phyloP scores from a whole-genome alignment of 2,329 filamentous ascomycete genomes.

The Fusarium albosuccineum region DNA sequence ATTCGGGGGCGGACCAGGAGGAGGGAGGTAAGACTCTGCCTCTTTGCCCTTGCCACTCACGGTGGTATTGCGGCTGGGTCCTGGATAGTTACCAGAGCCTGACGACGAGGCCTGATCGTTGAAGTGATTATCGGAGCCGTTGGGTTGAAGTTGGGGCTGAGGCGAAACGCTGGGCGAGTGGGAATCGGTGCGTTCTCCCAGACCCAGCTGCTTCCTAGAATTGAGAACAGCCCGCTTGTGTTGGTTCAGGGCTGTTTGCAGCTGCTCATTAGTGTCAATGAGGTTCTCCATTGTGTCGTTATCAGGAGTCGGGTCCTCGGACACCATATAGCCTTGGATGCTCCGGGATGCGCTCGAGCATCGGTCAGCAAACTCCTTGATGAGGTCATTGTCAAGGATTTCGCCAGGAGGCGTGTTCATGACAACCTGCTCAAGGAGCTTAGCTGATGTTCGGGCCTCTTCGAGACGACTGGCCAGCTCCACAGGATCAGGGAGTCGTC shows the following conservation, averaged over 20 bases:
- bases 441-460: slow-evolving; percentile 90
- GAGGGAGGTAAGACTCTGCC: slow-evolving; percentile 45
- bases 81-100: slow-evolving; percentile 25
- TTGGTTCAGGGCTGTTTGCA: slow-evolving; percentile 84
- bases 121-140: slow-evolving; percentile 48
- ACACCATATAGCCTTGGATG: slow-evolving; percentile 87
- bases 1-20: slow-evolving; percentile 42
- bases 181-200: slow-evolving; percentile 47
- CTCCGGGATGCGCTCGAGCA: slow-evolving; percentile 84
- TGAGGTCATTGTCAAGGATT: slow-evolving; percentile 84
- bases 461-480: slow-evolving; percentile 88
- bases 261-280: slow-evolving; percentile 94
- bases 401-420: slow-evolving; percentile 85
- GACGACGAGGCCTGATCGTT: slow-evolving; percentile 30
- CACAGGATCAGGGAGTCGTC: slow-evolving; percentile 72
- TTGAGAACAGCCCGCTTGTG: slow-evolving; percentile 85
- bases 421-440: slow-evolving; percentile 91
- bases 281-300: slow-evolving; percentile 94
- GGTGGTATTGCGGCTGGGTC: slow-evolving; percentile 27
- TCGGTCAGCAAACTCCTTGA: slow-evolving; percentile 91
- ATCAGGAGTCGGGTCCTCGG: slow-evolving; percentile 83
- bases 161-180: slow-evolving; percentile 46
- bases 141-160: slow-evolving; percentile 35
- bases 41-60: slow-evolving; percentile 54
- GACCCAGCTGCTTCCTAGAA: slow-evolving; percentile 68